Conservation (phyloP, 257 asterid species). For the Buddleja alternifolia region DNA sequence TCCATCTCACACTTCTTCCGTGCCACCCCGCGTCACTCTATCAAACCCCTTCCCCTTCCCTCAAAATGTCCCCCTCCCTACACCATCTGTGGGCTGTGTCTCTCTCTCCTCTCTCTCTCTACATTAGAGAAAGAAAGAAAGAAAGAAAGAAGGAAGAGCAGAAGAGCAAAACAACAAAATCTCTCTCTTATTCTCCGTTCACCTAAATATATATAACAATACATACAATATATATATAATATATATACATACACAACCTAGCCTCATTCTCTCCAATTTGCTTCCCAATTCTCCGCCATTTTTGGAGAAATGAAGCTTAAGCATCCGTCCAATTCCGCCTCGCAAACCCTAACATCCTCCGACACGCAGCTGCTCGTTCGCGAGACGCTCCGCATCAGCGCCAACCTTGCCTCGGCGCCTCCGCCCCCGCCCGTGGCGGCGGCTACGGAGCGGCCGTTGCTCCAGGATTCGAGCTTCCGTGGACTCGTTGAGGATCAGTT, state of each 20-base stretch:
- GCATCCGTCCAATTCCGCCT: slow-evolving; percentile 58
- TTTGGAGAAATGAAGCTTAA: slow-evolving; percentile 65
- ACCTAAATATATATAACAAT: slow-evolving; percentile 19
- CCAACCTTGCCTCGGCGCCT: slow-evolving; percentile 89
- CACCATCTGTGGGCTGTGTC: slow-evolving; percentile 23
- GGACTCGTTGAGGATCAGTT: slow-evolving; percentile 68
- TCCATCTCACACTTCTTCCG: background rate
- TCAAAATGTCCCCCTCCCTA: slow-evolving; percentile 3
- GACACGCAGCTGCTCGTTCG: slow-evolving; percentile 84
- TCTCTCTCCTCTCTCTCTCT: slow-evolving; percentile 13
- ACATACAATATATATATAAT: background rate
- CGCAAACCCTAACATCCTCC: slow-evolving; percentile 67
- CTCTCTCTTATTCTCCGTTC: slow-evolving; percentile 45
- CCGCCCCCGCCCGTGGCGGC: slow-evolving; percentile 39
- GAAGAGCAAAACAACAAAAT: slow-evolving; percentile 28
- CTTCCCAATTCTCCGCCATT: slow-evolving; percentile 1
- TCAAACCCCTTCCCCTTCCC: slow-evolving; percentile 26
- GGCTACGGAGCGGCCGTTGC: slow-evolving; percentile 35
- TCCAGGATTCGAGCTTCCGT: slow-evolving; percentile 52
- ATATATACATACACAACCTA: slow-evolving; percentile 13
- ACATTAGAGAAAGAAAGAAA: background rate
- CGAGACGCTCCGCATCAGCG: slow-evolving; percentile 95
- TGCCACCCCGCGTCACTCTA: slow-evolving; percentile 26
- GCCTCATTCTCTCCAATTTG: background rate
- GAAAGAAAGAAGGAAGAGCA: slow-evolving; percentile 15